These are phyloP conservation scores for Penicillium sp. DNA, from an alignment of 2,329 filamentous ascomycete genomes.

Conservation along the genomic window DNA sequence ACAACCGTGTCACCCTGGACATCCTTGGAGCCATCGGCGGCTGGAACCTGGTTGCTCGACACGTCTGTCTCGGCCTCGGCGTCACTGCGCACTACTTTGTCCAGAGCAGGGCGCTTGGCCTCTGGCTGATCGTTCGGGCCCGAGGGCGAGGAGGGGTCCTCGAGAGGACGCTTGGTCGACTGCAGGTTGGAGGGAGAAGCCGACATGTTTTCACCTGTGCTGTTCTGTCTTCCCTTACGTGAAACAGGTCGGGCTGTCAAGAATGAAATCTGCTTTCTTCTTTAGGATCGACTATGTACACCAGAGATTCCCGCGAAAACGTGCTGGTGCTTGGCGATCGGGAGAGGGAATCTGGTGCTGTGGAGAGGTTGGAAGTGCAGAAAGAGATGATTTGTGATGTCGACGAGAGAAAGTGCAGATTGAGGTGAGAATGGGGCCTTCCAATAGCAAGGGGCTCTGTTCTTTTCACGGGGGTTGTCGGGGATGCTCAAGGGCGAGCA, in stretches of 20 bases:
- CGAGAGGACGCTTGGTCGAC: constrained; percentile 80
- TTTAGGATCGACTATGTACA: constrained; percentile 68
- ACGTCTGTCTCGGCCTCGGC: constrained; percentile 34
- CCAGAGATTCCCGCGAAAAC: constrained; percentile 87
- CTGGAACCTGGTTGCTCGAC: constrained; percentile 23
- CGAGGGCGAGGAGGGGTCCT: constrained; percentile 94
- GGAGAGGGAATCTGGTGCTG: constrained; percentile 41
- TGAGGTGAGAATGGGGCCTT: constrained; percentile 20
- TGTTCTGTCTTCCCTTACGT: constrained; percentile 40
- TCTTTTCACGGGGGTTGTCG: constrained; percentile 5
- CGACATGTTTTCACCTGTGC: constrained; percentile 62
- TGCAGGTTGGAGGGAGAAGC: constrained; percentile 55
- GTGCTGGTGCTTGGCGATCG: constrained; percentile 68
- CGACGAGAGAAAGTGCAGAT: constrained; percentile 34
- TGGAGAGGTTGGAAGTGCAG: constrained; percentile 29
- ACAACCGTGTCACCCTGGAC: constrained; percentile 66
- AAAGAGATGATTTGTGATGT: too few relatives aligned
- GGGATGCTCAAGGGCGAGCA: constrained; percentile 16
- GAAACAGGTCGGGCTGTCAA: constrained; percentile 47
- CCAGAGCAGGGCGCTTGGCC: constrained; percentile 91
- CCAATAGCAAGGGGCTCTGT: constrained; percentile 18
- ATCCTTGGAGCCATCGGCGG: constrained; percentile 25
- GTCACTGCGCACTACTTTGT: constrained; percentile 77
- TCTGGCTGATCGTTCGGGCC: constrained; percentile 90
- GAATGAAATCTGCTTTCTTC: constrained; percentile 52